Conservation (phyloP, 2,329 filamentous ascomycete genomes). For the Penicillium italicum region DNA sequence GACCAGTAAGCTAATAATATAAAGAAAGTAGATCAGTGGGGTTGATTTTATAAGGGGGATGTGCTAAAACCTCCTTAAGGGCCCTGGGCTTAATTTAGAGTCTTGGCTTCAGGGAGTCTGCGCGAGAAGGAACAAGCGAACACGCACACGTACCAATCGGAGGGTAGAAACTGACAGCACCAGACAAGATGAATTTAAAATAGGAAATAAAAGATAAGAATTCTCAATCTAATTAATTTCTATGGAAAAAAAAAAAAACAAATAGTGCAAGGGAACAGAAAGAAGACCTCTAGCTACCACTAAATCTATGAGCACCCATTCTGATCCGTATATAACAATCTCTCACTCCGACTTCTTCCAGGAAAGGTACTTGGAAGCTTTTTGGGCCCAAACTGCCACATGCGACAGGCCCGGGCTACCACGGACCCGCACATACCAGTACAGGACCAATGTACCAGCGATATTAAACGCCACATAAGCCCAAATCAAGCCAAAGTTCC, state of each 20-base stretch:
- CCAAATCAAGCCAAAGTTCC: neutral
- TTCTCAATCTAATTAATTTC: neutral
- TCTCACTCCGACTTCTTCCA: neutral
- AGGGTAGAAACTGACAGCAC: too few species aligned
- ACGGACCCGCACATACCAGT: neutral
- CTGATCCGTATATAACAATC: neutral
- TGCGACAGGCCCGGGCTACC: neutral
- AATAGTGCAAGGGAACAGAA: neutral
- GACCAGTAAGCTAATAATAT: too few species aligned
- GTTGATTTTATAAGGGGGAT: too few species aligned
- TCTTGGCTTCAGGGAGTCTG: too few species aligned
- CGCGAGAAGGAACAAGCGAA: too few species aligned
- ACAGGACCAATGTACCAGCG: neutral
- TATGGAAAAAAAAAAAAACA: too few species aligned
- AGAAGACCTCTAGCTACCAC: neutral
- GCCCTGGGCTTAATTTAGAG: too few species aligned
- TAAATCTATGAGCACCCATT: neutral
- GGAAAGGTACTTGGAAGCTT: neutral
- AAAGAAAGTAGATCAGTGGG: neutral
- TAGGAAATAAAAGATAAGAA: neutral
- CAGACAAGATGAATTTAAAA: too few species aligned
- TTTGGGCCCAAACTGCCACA: neutral
- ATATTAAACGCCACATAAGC: neutral
- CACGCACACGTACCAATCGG: too few species aligned
- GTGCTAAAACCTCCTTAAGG: too few species aligned